phyloP scores from a whole-genome alignment of 148 eudicot genomes.

The Cornus kousa region DNA sequence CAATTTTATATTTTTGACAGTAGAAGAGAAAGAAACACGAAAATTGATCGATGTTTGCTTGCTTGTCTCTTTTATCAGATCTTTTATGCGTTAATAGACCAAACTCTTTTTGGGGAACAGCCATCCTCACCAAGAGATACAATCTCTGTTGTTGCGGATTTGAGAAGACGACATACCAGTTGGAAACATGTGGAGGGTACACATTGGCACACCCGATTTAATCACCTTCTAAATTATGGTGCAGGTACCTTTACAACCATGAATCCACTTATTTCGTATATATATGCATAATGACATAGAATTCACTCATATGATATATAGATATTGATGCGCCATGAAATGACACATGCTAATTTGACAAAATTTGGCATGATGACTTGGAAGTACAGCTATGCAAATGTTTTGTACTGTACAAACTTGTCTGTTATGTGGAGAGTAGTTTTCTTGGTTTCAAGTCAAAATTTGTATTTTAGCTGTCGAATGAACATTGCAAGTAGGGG shows the following conservation, averaged over 20 bases:
- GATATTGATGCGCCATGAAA: not conserved
- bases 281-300: not conserved
- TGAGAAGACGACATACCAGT: conserved; percentile 65
- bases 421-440: not conserved
- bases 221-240: conserved; percentile 84
- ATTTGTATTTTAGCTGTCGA: not conserved
- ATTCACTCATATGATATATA: not conserved
- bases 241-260: conserved; percentile 55
- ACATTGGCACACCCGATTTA: conserved; percentile 93
- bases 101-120: conserved; percentile 67
- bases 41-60: conserved; percentile 1
- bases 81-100: conserved; percentile 80
- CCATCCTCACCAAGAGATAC: conserved; percentile 51
- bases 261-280: not conserved
- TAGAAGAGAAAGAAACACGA: not conserved
- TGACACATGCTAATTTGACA: not conserved
- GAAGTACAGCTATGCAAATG: not conserved
- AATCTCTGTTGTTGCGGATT: conserved; percentile 56
- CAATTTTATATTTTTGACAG: not conserved
- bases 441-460: not conserved
- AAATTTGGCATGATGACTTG: too few relatives aligned
- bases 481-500: not conserved
- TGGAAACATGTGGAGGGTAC: conserved; percentile 91
- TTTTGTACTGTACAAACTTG: too few relatives aligned
- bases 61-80: conserved; percentile 43